Conservation (phyloP, 371 early-diverging fungal genomes). For the Encephalitozoon cuniculi region DNA sequence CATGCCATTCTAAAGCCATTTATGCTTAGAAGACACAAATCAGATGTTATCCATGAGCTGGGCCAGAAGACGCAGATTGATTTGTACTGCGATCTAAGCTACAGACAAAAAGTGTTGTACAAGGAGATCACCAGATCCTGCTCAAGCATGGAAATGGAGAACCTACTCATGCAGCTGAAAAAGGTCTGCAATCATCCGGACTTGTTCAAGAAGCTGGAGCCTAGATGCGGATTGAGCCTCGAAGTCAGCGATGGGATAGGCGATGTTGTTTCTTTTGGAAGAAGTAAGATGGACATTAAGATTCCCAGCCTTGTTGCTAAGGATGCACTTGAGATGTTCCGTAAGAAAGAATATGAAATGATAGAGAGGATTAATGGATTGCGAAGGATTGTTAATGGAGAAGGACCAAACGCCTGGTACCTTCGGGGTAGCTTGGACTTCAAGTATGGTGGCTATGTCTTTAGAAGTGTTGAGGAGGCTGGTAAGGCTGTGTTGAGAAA, state of each 20-base stretch:
- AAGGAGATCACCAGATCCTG: constrained; percentile 48
- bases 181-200: constrained; percentile 96
- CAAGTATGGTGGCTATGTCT: background rate
- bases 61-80: constrained; percentile 71
- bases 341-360: background rate
- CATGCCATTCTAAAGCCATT: constrained; percentile 93
- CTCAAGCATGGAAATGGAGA: constrained; percentile 64
- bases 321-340: background rate
- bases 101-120: constrained; percentile 66
- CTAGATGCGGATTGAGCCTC: constrained; percentile 40
- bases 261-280: background rate
- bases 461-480: constrained; percentile 4
- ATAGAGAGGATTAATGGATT: background rate
- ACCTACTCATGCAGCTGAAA: constrained; percentile 89
- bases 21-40: constrained; percentile 89
- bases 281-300: constrained; percentile 11
- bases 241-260: constrained; percentile 14
- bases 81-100: constrained; percentile 72
- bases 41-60: constrained; percentile 83
- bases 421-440: background rate
- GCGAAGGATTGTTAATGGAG: background rate
- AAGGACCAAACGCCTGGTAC: background rate
- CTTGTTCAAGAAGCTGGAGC: constrained; percentile 78
- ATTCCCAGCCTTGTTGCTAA: constrained; percentile 20
- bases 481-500: background rate